Percentiles rank a stretch among this genome's conserved stretches.
Conservation (phyloP, 1,284 basidiomycete species). For the Coriolopsis trogii region DNA sequence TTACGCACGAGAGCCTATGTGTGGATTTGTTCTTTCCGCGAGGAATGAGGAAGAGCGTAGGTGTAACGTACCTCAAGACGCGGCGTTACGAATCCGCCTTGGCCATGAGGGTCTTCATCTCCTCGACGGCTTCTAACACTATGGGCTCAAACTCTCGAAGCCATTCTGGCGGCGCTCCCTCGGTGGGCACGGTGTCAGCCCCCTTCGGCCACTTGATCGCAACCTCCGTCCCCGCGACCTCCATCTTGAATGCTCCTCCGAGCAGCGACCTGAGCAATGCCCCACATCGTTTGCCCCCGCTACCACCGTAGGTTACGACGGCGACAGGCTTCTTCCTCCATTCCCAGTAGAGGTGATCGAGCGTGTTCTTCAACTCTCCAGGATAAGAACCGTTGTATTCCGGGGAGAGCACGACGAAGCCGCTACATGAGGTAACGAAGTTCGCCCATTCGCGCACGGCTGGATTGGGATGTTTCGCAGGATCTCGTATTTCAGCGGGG, state of each 20-base stretch:
- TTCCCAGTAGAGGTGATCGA: constrained; percentile 37
- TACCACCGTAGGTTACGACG: constrained; percentile 32
- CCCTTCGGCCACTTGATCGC: constrained; percentile 30
- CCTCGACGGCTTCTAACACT: constrained; percentile 25
- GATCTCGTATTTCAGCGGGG: constrained; percentile 30
- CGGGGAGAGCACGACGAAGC: constrained; percentile 32
- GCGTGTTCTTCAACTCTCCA: constrained; percentile 35
- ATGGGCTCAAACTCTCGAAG: constrained; percentile 24
- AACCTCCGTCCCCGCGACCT: constrained; percentile 21
- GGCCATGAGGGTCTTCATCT: constrained; percentile 21
- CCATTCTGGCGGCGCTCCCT: constrained; percentile 27
- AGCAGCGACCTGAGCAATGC: constrained; percentile 27
- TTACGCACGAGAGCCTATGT: not conserved
- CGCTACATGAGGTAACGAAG: constrained; percentile 30
- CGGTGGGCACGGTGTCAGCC: constrained; percentile 19
- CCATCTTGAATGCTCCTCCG: constrained; percentile 26
- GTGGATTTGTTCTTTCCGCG: no score
- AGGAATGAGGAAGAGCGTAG: not conserved
- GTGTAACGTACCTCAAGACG: not conserved
- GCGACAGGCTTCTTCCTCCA: constrained; percentile 33
- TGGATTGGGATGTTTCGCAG: constrained; percentile 27
- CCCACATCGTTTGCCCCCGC: constrained; percentile 26
- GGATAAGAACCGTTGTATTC: constrained; percentile 36
- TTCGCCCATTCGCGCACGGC: constrained; percentile 31
- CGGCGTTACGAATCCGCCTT: not conserved